Evolutionary conservation across 176 grass and related monocot species (phyloP), one percentile per base, ranked within the genome.

Genomic region (Olyra latifolia): DNA sequence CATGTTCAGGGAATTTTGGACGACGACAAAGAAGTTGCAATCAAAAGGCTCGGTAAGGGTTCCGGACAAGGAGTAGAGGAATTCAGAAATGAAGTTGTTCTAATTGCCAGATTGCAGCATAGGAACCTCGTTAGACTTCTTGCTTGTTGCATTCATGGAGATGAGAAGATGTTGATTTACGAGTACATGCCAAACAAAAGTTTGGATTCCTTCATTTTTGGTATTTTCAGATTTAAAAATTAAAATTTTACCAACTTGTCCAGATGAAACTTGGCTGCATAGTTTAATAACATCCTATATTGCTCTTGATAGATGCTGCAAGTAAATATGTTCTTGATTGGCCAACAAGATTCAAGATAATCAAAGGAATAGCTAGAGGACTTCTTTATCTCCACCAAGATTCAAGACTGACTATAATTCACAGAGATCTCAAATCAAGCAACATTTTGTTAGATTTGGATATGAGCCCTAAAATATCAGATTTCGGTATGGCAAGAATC

Each of bases 371-470:
- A 84, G 84, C 75, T 49, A 81, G 86, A 68, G 87, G 91, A 13
- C 87, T 93, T 56, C 87, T 93, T 60, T 93, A 93, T 80, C 91
- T 93, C 20, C 91, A 93, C 53, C 80, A 55, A 24, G 87, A 93
- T 56, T 89, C 91, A 79, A 93, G 87, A 44, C 35, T 89, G 20
- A 87, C 77, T 10, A 89, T 93, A 84, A 68, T 81, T 43, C 84
- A 87, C 38, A 67, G 84, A 68, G 84, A 86, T 67, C 75, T 89
- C 24, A 93, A 89, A 60, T 43, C 88, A 56, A 85, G 88, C 66
- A 94, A 91, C 70, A 62, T 93, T 15, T 45, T 93, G 40, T 72
- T 93, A 23, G 91, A 91, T 68, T 62, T 8, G 0, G 61, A 86
- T 7, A 85, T 94, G 78, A 94, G 30, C 19, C 78, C 91, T 12